Conservation (phyloP, 176 grass and related monocot species). For the Aegilops tauschii region DNA sequence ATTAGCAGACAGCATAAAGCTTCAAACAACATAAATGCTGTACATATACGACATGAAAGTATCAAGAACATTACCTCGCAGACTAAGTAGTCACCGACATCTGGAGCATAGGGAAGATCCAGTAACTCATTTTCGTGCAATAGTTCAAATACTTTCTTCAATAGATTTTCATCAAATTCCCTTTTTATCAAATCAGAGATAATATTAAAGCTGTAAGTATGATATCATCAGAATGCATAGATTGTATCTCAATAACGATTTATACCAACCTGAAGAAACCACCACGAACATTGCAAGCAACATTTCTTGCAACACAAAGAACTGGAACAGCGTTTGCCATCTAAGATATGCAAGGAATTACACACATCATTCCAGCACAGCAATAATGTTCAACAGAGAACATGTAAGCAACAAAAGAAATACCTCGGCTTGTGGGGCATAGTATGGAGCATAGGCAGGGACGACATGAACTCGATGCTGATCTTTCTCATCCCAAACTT, state of each 20-base stretch:
- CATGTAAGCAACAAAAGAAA: slow-evolving; percentile 24
- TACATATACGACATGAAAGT: background rate
- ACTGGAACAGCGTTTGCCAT: slow-evolving; percentile 85
- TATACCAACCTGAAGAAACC: slow-evolving; percentile 90
- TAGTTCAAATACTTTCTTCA: slow-evolving; percentile 79
- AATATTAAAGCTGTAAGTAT: slow-evolving; percentile 5
- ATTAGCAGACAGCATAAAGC: slow-evolving; percentile 25
- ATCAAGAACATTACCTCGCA: slow-evolving; percentile 53
- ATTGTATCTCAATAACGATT: background rate
- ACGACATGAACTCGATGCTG: slow-evolving; percentile 97
- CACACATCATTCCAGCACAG: background rate
- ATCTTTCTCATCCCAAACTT: slow-evolving; percentile 97
- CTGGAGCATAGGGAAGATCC: slow-evolving; percentile 90
- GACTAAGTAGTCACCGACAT: slow-evolving; percentile 86
- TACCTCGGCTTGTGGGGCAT: slow-evolving; percentile 96
- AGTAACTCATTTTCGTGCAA: slow-evolving; percentile 79
- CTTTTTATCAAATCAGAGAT: slow-evolving; percentile 11
- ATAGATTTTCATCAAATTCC: slow-evolving; percentile 91
- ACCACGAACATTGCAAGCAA: slow-evolving; percentile 95
- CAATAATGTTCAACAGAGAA: slow-evolving; percentile 12
- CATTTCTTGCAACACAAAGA: slow-evolving; percentile 97
- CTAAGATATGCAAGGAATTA: slow-evolving; percentile 44
- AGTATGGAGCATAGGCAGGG: slow-evolving; percentile 87
- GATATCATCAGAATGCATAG: slow-evolving; percentile 19
- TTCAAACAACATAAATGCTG: slow-evolving; percentile 14